Evolutionary conservation across 2,329 filamentous ascomycete genomes (phyloP).

Genomic region (Aspergillus jensenii): DNA sequence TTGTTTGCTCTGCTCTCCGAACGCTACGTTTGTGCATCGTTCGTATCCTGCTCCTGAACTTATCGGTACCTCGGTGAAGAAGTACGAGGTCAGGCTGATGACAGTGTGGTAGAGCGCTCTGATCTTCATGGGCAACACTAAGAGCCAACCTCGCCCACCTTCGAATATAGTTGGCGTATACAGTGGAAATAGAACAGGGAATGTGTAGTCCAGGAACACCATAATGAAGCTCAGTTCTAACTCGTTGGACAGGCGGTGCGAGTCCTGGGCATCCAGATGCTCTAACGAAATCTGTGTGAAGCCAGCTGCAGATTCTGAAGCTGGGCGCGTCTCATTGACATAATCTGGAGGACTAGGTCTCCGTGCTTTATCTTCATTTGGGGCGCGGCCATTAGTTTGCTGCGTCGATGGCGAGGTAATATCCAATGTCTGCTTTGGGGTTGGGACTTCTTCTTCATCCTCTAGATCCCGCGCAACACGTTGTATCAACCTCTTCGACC

Average conservation of each 20-base stretch:
- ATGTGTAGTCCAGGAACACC: constrained; percentile 62
- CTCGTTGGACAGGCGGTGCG: not conserved
- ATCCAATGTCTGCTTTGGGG: no score
- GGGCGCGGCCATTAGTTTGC: not conserved
- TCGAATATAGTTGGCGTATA: constrained; percentile 58
- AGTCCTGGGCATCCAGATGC: not conserved
- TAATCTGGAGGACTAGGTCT: not conserved
- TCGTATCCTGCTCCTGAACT: not conserved
- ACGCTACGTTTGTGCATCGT: not conserved
- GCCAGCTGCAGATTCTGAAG: not conserved
- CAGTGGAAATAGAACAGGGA: constrained; percentile 64
- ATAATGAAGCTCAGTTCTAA: constrained; percentile 45
- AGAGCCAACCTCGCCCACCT: constrained; percentile 61
- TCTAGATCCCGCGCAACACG: not conserved
- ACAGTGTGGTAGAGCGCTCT: constrained; percentile 32
- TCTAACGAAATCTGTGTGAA: not conserved
- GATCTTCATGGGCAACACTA: constrained; percentile 49
- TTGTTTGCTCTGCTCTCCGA: not conserved
- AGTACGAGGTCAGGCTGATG: constrained; percentile 58
- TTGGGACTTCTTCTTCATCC: not conserved
- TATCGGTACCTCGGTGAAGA: constrained; percentile 46
- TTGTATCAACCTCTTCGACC: constrained; percentile 1
- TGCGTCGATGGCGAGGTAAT: not conserved
- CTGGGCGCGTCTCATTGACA: not conserved
- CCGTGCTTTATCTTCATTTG: not conserved